Evolutionary conservation across 306 rosid genomes (phyloP).

Genomic region (Cyamopsis tetragonoloba): DNA sequence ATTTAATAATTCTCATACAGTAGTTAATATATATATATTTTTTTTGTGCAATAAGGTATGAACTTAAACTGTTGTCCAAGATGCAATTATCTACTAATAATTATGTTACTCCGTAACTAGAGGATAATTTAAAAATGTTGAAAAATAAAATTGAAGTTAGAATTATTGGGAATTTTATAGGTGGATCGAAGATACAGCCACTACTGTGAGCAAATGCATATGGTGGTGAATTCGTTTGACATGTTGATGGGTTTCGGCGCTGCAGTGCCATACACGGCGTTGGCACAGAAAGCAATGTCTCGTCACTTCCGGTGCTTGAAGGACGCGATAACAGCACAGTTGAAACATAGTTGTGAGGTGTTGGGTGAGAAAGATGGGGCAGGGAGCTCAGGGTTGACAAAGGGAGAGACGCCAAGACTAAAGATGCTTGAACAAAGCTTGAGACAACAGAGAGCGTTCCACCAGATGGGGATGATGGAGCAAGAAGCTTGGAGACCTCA

Average conservation of each 20-base stretch:
- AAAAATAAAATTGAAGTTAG: too few relatives aligned
- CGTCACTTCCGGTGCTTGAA: conserved; percentile 86
- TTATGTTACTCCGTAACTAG: too few relatives aligned
- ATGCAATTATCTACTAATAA: too few relatives aligned
- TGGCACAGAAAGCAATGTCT: conserved; percentile 97
- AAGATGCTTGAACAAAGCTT: conserved; percentile 83
- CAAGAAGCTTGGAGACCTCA: conserved; percentile 99
- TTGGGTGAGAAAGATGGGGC: conserved; percentile 87
- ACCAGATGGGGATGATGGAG: conserved; percentile 97
- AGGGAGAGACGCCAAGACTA: conserved; percentile 94
- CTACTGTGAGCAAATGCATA: conserved; percentile 94
- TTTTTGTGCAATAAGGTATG: too few relatives aligned
- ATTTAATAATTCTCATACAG: too few relatives aligned
- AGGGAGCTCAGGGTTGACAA: conserved; percentile 73
- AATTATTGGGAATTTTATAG: conserved; percentile 33
- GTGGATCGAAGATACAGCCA: conserved; percentile 89
- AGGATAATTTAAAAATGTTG: too few relatives aligned
- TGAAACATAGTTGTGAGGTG: conserved; percentile 76
- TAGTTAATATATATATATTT: too few relatives aligned
- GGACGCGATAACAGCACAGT: conserved; percentile 67
- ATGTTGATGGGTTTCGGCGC: conserved; percentile 88
- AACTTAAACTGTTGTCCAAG: too few relatives aligned
- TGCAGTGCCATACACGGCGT: conserved; percentile 82
- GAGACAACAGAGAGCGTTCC: conserved; percentile 93
- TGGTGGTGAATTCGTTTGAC: conserved; percentile 92